A percentile compares a stretch with the other conserved stretches of the same genome.
phyloP scores from a whole-genome alignment of 768 basidiomycete genomes.

The Leccinum uliginosum region DNA sequence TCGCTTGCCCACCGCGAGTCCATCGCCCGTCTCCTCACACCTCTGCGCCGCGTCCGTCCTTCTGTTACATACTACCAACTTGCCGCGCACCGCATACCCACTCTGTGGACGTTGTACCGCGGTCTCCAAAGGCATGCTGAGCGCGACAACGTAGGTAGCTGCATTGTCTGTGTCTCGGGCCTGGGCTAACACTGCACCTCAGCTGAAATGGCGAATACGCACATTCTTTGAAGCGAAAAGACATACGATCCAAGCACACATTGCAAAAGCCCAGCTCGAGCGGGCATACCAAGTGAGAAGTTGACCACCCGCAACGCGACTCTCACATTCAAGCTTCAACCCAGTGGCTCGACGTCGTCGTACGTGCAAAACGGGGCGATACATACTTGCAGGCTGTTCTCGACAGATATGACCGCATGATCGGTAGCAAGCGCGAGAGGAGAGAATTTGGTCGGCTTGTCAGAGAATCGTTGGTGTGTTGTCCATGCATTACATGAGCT shows the following conservation, averaged over 20 bases:
- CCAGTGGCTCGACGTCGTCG: constrained; percentile 57
- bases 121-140: constrained; percentile 57
- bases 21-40: constrained; percentile 49
- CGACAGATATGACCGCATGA: constrained; percentile 53
- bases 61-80: constrained; percentile 65
- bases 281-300: constrained; percentile 54
- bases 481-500: neutral
- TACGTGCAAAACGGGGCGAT: constrained; percentile 52
- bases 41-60: constrained; percentile 56
- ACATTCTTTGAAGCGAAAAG: constrained; percentile 50
- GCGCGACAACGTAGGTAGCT: constrained; percentile 43
- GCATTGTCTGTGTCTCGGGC: neutral
- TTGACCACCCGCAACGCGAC: neutral
- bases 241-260: constrained; percentile 48
- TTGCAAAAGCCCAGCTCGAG: constrained; percentile 43
- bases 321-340: neutral
- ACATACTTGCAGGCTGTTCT: constrained; percentile 42
- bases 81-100: constrained; percentile 70
- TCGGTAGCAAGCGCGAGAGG: constrained; percentile 48
- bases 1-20: constrained; percentile 50
- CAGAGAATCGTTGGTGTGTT: constrained; percentile 50
- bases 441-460: constrained; percentile 43
- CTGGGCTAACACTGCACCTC: neutral
- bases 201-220: constrained; percentile 59
- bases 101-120: constrained; percentile 73